phyloP scores from a whole-genome alignment of 176 grass and related monocot species.

The Canna indica region DNA sequence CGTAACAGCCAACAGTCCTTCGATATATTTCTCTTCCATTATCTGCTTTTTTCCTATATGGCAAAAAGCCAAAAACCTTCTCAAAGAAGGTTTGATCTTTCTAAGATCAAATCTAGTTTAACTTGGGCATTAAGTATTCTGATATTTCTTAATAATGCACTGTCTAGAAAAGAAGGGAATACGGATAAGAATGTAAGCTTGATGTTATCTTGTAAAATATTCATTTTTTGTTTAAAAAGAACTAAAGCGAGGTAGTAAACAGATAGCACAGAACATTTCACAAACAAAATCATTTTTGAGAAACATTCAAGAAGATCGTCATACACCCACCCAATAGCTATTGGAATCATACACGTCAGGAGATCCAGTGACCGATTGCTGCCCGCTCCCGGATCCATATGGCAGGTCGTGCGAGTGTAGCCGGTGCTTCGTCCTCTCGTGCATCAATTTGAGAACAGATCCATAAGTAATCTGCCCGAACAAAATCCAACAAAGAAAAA shows the following conservation, averaged over 20 bases:
- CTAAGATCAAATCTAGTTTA: no score
- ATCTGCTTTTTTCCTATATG: no score
- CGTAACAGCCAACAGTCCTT: no score
- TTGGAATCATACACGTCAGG: slow-evolving; percentile 59
- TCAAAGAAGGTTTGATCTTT: no score
- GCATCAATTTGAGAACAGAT: slow-evolving; percentile 63
- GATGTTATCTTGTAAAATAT: background rate
- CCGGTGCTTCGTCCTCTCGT: slow-evolving; percentile 64
- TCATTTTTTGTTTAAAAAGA: background rate
- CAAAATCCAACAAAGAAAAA: slow-evolving; percentile 15
- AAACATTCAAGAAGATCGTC: background rate
- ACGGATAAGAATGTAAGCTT: no score
- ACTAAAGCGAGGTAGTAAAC: background rate
- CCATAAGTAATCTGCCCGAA: slow-evolving; percentile 43
- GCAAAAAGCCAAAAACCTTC: no score
- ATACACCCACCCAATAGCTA: slow-evolving; percentile 56
- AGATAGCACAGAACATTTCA: background rate
- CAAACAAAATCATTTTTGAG: background rate
- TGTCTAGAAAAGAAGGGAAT: background rate
- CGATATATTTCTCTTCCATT: no score
- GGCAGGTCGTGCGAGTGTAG: slow-evolving; percentile 77
- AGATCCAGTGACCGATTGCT: slow-evolving; percentile 69
- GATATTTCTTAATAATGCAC: background rate
- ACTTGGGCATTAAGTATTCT: no score
- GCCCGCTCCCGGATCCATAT: slow-evolving; percentile 70